Base-by-base conservation (phyloP, 129 eudicot species). In the Flaveria robusta region DNA sequence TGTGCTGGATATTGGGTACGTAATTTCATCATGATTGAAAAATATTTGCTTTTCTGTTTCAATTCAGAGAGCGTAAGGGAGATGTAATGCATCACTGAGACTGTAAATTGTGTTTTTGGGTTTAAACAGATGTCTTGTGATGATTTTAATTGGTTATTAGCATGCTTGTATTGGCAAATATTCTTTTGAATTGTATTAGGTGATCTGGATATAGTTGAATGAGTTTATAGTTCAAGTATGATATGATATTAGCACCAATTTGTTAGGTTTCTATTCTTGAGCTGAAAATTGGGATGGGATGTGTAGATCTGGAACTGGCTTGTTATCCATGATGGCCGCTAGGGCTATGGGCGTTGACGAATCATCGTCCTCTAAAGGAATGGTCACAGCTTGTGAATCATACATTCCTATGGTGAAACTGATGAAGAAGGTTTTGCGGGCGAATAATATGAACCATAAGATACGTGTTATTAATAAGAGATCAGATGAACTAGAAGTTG, bases 391-490 rank as follows among this genome's bases (percentile, higher is more conserved):
- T 27, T 88, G 92, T 74, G 98, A 93, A 68, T 93, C 98, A 4
- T 93, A 90, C 81, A 95, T 93, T 79, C 98, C 97, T n/a, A 93
- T 93, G 98, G 92, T 90, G 23, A 93, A 88, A 72, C 70, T 93
- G 84, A 88, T 88, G 98, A 81, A 87, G 81, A 90, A 88, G 81
- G 97, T 93, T 64, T 74, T 88, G 37, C 91, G 90, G n/a, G 88
- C 81, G 49, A 93, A 93, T 84, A 72, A 78, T 66, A 88, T 93
- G 90, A 91, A 93, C 41, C 69, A 73, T 27, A 87, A 78, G 71
- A 77, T 93, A 23, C 92, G 85, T 10, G 45, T 93, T 69, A 73
- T 90, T 18, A 88, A 90, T 78, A 93, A 88, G 83, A 80, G 97
- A 68, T 90, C 97, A 0, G 98, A 93, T 74, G 98, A 93, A 60